These are phyloP conservation scores for Xerocomellus amylosporus DNA, from an alignment of 768 basidiomycete genomes.

Conservation along the genomic window DNA sequence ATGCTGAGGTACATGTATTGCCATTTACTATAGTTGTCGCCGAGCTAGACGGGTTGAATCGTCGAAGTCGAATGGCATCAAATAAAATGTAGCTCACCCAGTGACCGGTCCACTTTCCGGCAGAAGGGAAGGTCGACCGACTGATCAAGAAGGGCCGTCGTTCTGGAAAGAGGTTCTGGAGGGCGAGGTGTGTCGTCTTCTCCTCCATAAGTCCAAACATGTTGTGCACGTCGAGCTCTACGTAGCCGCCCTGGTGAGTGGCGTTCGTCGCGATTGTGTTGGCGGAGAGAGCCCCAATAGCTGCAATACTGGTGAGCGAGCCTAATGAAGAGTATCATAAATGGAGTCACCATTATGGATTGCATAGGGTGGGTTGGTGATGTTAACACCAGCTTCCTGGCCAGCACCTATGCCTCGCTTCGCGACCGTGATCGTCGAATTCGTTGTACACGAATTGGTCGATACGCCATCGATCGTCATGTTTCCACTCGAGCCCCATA, in stretches of 20 bases:
- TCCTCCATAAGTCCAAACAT: conserved; percentile 70
- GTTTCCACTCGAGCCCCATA: conserved; percentile 67
- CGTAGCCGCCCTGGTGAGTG: conserved; percentile 57
- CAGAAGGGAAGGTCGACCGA: conserved; percentile 62
- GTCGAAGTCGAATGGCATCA: conserved; percentile 16
- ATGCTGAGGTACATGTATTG: conserved; percentile 64
- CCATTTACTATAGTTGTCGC: conserved; percentile 75
- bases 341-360: conserved; percentile 60
- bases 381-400: conserved; percentile 41
- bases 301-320: conserved; percentile 32
- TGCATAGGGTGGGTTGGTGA: conserved; percentile 61
- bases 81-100: conserved; percentile 42
- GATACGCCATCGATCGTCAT: conserved; percentile 62
- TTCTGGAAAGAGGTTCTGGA: conserved; percentile 50
- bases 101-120: conserved; percentile 67
- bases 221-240: conserved; percentile 66
- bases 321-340: not conserved
- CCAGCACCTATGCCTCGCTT: conserved; percentile 48
- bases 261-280: conserved; percentile 67
- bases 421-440: conserved; percentile 11
- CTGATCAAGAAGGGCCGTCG: conserved; percentile 67
- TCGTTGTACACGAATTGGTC: conserved; percentile 41
- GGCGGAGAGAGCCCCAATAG: conserved; percentile 46
- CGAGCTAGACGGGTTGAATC: conserved; percentile 44
- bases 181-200: conserved; percentile 56